Evolutionary conservation across 2,329 filamentous ascomycete species (phyloP).

Genomic region (Chaetoscypha palmicola): DNA sequence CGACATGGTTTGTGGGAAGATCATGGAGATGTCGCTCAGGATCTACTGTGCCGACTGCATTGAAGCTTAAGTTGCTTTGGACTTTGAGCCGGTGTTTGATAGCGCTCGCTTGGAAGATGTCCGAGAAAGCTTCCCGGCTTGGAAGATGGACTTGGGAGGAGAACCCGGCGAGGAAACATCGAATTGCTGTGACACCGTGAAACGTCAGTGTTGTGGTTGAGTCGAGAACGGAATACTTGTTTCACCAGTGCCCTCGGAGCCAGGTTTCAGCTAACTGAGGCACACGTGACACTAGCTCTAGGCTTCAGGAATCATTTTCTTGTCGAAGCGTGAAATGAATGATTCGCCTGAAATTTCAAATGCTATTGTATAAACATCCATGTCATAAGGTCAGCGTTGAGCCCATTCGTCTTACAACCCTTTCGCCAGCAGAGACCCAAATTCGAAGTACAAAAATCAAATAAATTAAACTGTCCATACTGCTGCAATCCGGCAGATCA

Average conservation of each 20-base stretch:
- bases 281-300: background rate
- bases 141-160: no score
- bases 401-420: slow-evolving; percentile 16
- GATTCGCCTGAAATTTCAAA: background rate
- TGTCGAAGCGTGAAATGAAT: no score
- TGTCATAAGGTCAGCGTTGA: slow-evolving; percentile 10
- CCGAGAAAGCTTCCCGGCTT: no score
- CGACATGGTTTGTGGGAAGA: slow-evolving; percentile 9
- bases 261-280: no score
- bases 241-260: no score
- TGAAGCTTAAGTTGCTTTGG: slow-evolving; percentile 7
- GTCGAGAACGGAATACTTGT: no score
- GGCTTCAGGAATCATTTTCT: no score
- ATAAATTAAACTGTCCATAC: slow-evolving; percentile 11
- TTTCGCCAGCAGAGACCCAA: slow-evolving; percentile 19
- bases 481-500: slow-evolving; percentile 34
- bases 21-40: background rate
- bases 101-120: no score
- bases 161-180: no score
- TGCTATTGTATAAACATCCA: slow-evolving; percentile 24
- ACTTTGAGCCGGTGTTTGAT: background rate
- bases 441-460: slow-evolving; percentile 12
- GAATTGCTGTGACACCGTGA: no score
- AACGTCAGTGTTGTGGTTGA: no score
- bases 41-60: no score